These are phyloP conservation scores for Bauhinia variegata DNA, from an alignment of 306 rosid species.

Conservation along the genomic window DNA sequence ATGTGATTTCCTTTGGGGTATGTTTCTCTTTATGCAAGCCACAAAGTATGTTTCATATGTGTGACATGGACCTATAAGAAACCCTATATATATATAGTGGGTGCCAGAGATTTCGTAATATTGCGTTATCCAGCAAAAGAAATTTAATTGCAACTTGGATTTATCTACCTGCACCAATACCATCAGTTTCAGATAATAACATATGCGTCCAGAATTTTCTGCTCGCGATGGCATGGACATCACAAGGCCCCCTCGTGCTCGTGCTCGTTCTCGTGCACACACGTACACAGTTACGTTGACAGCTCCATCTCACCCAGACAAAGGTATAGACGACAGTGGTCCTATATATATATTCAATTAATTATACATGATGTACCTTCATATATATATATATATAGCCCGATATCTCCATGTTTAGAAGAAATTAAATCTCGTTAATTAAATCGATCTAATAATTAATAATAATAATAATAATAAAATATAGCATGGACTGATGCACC, in stretches of 20 bases:
- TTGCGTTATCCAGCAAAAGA: not conserved
- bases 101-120: conserved; percentile 24
- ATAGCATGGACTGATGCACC: too few relatives aligned
- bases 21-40: conserved; percentile 58
- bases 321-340: too few relatives aligned
- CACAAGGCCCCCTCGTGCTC: not conserved
- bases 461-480: too few relatives aligned
- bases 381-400: too few relatives aligned
- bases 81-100: too few relatives aligned
- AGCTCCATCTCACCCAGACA: too few relatives aligned
- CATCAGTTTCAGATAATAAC: not conserved
- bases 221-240: not conserved
- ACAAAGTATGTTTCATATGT: conserved; percentile 11
- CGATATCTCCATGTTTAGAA: too few relatives aligned
- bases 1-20: conserved; percentile 41
- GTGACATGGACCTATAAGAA: conserved; percentile 25
- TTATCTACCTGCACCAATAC: too few relatives aligned
- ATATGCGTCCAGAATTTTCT: not conserved
- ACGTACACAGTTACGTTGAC: conserved; percentile 38
- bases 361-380: too few relatives aligned
- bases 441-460: too few relatives aligned
- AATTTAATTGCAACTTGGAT: not conserved
- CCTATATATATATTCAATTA: too few relatives aligned
- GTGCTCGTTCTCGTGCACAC: conserved; percentile 16
- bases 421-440: too few relatives aligned